Evolutionary conservation across 768 basidiomycete genomes (phyloP).

Genomic region (Psilocybe subaeruginosa): DNA sequence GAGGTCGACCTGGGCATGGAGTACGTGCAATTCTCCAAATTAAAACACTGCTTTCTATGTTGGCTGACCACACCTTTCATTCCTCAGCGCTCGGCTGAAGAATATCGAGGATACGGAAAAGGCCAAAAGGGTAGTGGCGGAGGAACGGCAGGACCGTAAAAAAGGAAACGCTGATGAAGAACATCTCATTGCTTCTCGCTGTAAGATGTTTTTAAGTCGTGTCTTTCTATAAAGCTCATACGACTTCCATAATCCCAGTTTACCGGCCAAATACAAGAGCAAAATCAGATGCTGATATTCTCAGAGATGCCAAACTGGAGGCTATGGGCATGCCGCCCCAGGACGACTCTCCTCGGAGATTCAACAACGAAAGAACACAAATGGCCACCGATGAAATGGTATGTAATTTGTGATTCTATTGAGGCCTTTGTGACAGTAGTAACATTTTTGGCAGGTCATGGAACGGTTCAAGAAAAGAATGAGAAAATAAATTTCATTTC

Average conservation of each 20-base stretch:
- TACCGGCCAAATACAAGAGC: slow-evolving; percentile 82
- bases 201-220: slow-evolving; percentile 48
- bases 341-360: slow-evolving; percentile 49
- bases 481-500: slow-evolving; percentile 56
- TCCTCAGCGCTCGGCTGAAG: slow-evolving; percentile 74
- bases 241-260: slow-evolving; percentile 47
- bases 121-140: slow-evolving; percentile 85
- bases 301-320: slow-evolving; percentile 86
- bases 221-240: background rate
- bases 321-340: slow-evolving; percentile 78
- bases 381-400: slow-evolving; percentile 94
- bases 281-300: slow-evolving; percentile 86
- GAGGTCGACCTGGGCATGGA: slow-evolving; percentile 99
- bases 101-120: slow-evolving; percentile 99
- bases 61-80: background rate
- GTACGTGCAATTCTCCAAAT: slow-evolving; percentile 52
- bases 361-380: slow-evolving; percentile 62
- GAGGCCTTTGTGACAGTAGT: background rate
- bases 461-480: slow-evolving; percentile 98
- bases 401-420: slow-evolving; percentile 27
- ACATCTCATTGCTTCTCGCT: slow-evolving; percentile 85
- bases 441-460: slow-evolving; percentile 64
- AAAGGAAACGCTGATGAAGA: slow-evolving; percentile 68
- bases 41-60: background rate
- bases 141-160: slow-evolving; percentile 66